phyloP scores from a whole-genome alignment of 225 moss, liverwort and hornwort genomes.

The Polytrichum formosum region DNA sequence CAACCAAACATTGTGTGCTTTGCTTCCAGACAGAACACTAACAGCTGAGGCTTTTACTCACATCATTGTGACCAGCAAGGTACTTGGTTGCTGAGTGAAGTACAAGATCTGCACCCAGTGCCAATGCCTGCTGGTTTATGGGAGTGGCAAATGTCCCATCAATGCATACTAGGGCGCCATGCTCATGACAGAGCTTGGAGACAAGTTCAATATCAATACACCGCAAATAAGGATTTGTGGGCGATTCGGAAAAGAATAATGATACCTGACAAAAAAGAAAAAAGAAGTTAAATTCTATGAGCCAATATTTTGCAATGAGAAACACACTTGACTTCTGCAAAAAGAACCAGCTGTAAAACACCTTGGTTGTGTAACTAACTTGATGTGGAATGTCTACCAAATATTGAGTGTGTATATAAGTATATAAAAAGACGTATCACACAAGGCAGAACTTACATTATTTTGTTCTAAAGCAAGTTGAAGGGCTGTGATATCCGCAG shows the following conservation, averaged over 20 bases:
- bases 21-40: too few relatives aligned
- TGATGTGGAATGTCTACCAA: too few relatives aligned
- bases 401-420: too few relatives aligned
- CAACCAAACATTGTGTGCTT: too few relatives aligned
- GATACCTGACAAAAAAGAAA: constrained; percentile 57
- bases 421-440: too few relatives aligned
- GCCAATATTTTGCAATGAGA: too few relatives aligned
- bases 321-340: too few relatives aligned
- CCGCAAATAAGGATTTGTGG: constrained; percentile 97
- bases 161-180: constrained; percentile 84
- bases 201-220: constrained; percentile 93
- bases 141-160: constrained; percentile 99
- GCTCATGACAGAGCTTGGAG: constrained; percentile 80
- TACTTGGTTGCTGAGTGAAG: constrained; percentile 98
- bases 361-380: too few relatives aligned
- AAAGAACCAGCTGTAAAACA: too few relatives aligned
- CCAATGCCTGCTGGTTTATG: constrained; percentile 88
- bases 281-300: neutral
- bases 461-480: constrained; percentile 71
- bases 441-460: constrained; percentile 44
- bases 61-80: constrained; percentile 98
- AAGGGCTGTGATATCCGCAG: constrained; percentile 71
- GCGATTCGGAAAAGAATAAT: constrained; percentile 98
- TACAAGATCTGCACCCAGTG: constrained; percentile 91
- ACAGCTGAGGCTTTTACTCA: constrained; percentile 26